Percentiles rank a stretch among this genome's conserved stretches.
phyloP scores from a whole-genome alignment of 2,329 filamentous ascomycete genomes.

The Stemphylium beticola region DNA sequence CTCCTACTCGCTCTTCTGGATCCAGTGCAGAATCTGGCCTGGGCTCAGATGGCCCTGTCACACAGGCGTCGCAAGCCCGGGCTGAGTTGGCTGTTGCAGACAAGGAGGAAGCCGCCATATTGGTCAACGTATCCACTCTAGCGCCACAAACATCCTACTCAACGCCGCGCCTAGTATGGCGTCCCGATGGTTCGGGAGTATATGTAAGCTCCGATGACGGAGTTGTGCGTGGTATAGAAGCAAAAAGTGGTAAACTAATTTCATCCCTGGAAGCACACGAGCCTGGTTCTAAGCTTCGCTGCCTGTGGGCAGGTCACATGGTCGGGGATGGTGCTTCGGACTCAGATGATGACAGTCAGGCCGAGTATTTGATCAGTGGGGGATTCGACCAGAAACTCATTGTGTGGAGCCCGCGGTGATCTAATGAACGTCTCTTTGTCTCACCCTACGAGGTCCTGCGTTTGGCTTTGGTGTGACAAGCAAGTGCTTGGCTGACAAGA shows the following conservation, averaged over 20 bases:
- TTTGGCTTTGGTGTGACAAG: neutral
- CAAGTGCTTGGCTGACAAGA: neutral
- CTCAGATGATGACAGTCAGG: slow-evolving; percentile 22
- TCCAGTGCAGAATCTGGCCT: slow-evolving; percentile 3
- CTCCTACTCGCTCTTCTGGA: slow-evolving; percentile 35
- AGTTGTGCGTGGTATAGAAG: slow-evolving; percentile 65
- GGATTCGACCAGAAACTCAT: slow-evolving; percentile 69
- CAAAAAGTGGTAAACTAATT: slow-evolving; percentile 63
- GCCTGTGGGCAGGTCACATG: slow-evolving; percentile 62
- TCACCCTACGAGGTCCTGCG: neutral
- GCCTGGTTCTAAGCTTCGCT: slow-evolving; percentile 63
- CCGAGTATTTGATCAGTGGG: slow-evolving; percentile 66
- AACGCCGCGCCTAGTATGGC: slow-evolving; percentile 66
- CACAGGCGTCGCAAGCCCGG: slow-evolving; percentile 60
- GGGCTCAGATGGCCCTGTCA: slow-evolving; percentile 35
- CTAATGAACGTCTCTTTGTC: neutral
- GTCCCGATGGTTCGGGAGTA: slow-evolving; percentile 65
- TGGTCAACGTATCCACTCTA: slow-evolving; percentile 64
- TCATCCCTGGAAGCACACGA: slow-evolving; percentile 61
- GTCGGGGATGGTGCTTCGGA: slow-evolving; percentile 28
- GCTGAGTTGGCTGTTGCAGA: slow-evolving; percentile 60
- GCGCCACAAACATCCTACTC: slow-evolving; percentile 68
- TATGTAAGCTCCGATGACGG: slow-evolving; percentile 72
- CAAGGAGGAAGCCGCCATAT: slow-evolving; percentile 65
- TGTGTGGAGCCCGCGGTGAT: slow-evolving; percentile 55